Base-by-base conservation (phyloP, 805 yeast genomes). In the Yarrowia sp. region DNA sequence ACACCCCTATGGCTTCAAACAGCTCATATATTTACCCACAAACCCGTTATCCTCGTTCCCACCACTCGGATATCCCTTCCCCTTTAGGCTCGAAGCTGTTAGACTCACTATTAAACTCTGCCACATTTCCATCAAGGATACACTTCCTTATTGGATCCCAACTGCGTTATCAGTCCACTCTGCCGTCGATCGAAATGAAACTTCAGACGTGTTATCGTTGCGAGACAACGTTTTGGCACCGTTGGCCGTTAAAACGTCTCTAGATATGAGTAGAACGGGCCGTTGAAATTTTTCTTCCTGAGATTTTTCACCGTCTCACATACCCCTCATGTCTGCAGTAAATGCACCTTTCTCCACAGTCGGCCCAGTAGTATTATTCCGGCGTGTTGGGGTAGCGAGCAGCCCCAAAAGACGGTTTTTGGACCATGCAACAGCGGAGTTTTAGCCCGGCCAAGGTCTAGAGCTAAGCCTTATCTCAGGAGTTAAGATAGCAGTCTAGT, bases 11-110 rank as follows among this genome's bases (percentile, higher is more conserved):
- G 31, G 44, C 1, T 11, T 42, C 32, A 18, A 10, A 18, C 31
- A 22, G 28, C 28, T 22, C 28, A 22, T 2, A 35, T 35, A 35
- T 7, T 7, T 3, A 14, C 48, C 17, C 35, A 5, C 4, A 4
- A 10, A 10, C 1, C 3, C n/a, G n/a, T 31, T 17, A 7, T 11
- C 13, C 1, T 10, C 47, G 4, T n/a, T 4, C 47, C 10, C 31
- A 2, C 1, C 15, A 5, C 47, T 28, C 58, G 58, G 58, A 3
- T 51, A 51, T 22, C 43, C 58, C 43, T 51, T 51, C 58, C 58
- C 43, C 35, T 51, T 51, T 51, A 51, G 58, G 58, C 58, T 51
- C 58, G 58, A 36, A 51, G 58, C 18, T 36, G 58, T 51, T 51
- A 51, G 58, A 36, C 58, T 51, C 58, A 5, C 35, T 51, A 36